Percentiles rank a stretch among this genome's conserved stretches.
Evolutionary conservation across 768 basidiomycete species (phyloP).

Genomic region (Tephrocybe rancida): DNA sequence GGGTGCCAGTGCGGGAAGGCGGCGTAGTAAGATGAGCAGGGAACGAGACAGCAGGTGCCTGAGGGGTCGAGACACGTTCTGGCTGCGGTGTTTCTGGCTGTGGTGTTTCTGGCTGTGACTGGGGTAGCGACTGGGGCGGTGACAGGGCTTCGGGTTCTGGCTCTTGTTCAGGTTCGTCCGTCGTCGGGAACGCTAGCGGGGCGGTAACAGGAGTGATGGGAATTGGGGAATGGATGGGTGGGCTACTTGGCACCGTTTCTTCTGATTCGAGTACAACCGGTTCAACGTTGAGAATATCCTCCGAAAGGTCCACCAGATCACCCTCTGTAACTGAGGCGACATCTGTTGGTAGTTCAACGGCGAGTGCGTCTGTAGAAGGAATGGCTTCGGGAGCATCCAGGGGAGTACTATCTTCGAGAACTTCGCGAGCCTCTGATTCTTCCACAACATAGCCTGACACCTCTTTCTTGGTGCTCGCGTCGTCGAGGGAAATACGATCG

Average conservation of each 20-base stretch:
- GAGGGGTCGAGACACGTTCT: conserved; percentile 18
- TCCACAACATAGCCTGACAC: conserved; percentile 49
- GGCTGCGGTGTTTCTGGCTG: conserved; percentile 18
- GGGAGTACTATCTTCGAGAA: background rate
- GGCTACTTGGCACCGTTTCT: conserved; percentile 17
- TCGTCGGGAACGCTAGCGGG: conserved; percentile 36
- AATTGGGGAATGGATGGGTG: conserved; percentile 11
- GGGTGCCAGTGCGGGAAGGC: conserved; percentile 70
- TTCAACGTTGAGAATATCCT: conserved; percentile 30
- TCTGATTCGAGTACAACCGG: conserved; percentile 20
- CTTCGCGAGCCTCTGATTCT: conserved; percentile 21
- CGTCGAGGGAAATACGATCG: conserved; percentile 35
- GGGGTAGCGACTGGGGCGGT: no score
- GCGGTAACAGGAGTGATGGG: conserved; percentile 14
- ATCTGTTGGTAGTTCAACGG: conserved; percentile 6
- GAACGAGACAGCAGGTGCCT: conserved; percentile 64
- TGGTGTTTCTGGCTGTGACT: background rate
- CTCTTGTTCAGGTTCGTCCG: conserved; percentile 23
- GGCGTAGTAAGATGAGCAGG: conserved; percentile 58
- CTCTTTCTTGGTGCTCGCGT: conserved; percentile 36
- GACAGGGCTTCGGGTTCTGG: background rate
- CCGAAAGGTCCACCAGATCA: conserved; percentile 9
- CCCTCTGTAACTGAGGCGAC: conserved; percentile 1
- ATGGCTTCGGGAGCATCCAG: conserved; percentile 9
- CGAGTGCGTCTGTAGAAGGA: conserved; percentile 8